Base-by-base conservation (phyloP, 2,329 filamentous ascomycete genomes). In the Alternaria gansuensis region DNA sequence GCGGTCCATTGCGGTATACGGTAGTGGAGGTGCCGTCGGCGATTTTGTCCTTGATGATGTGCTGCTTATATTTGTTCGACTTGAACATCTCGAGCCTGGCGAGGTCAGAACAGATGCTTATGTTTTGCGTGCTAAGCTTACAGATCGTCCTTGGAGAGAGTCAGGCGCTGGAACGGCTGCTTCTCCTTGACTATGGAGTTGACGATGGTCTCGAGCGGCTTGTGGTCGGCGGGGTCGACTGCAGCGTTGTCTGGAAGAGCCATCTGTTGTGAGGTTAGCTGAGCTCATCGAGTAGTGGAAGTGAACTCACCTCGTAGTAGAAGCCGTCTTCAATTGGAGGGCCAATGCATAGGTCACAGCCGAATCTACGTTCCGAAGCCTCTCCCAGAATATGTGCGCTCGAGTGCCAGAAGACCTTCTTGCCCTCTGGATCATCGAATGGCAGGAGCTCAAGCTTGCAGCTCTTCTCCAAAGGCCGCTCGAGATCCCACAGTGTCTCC, bases 51-150 rank as follows among this genome's bases (percentile, higher is more conserved):
- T 92, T 90, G 81, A 99, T 98, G 79, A 98, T 96, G 78, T 97
- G 91, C 77, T 96, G 88, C 86, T 99, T 98, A 84, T 97, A 98
- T 78, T 95, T 95, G 85, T 96, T 97, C 84, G 96, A 96, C 70
- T 88, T 87, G 83, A 98, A 98, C 91, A 98, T 97, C 77, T 97
- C 92, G 51, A 95, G 86, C 50, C 70, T 73, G 34, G 9, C 28
- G 7, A 37, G 5, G 11, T 41, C 17, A 64, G 29, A 60, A 41
- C 31, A 48, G 26, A 34, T 17, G 41, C 24, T 23, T 26, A 17
- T 5, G 17, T 1, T 17, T 13, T 9, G 3, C 5, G 17, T 3
- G 11, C 17, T 4, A 17, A 31, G 51, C 70, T 63, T 62, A 73
- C 62, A 98, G 85, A 67, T 98, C 89, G 54, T 94, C 90, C 81